Conservation (phyloP, 495 filamentous ascomycete species). For the Lophiostoma macrostomum region DNA sequence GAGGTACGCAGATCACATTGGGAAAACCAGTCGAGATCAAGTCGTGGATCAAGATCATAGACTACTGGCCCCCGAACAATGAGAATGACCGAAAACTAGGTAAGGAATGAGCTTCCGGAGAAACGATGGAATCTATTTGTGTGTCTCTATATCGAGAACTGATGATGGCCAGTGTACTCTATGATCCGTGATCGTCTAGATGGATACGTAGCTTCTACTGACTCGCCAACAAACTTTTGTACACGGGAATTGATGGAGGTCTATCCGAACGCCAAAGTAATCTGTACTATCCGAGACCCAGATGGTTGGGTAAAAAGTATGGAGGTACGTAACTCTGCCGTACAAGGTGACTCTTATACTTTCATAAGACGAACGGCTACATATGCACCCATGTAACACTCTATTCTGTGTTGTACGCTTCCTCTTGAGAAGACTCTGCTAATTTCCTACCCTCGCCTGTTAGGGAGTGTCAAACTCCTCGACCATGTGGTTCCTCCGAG, state of each 20-base stretch:
- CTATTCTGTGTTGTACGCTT: too few species aligned
- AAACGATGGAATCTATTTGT: not conserved
- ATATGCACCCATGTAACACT: too few species aligned
- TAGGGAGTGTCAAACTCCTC: not conserved
- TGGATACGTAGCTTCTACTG: slow-evolving; percentile 16
- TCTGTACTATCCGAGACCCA: slow-evolving; percentile 19
- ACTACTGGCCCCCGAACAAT: not conserved
- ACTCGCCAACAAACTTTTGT: slow-evolving; percentile 4
- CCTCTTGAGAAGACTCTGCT: too few species aligned
- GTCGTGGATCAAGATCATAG: slow-evolving; percentile 10
- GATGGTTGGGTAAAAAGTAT: slow-evolving; percentile 25
- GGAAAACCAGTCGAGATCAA: slow-evolving; percentile 1
- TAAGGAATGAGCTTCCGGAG: not conserved
- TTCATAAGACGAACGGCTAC: too few species aligned
- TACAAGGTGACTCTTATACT: too few species aligned
- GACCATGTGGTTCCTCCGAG: slow-evolving; percentile 8
- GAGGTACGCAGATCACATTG: slow-evolving; percentile 11
- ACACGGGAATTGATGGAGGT: slow-evolving; percentile 8
- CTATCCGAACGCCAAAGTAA: slow-evolving; percentile 16
- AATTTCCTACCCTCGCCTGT: too few species aligned
- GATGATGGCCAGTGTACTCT: not conserved
- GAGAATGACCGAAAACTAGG: not conserved
- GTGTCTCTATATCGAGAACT: not conserved
- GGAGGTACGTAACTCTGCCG: too few species aligned
- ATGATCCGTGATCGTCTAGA: slow-evolving; percentile 1